Evolutionary conservation across 108 stramenopile genomes (phyloP).

Genomic region (Seminavis robusta): DNA sequence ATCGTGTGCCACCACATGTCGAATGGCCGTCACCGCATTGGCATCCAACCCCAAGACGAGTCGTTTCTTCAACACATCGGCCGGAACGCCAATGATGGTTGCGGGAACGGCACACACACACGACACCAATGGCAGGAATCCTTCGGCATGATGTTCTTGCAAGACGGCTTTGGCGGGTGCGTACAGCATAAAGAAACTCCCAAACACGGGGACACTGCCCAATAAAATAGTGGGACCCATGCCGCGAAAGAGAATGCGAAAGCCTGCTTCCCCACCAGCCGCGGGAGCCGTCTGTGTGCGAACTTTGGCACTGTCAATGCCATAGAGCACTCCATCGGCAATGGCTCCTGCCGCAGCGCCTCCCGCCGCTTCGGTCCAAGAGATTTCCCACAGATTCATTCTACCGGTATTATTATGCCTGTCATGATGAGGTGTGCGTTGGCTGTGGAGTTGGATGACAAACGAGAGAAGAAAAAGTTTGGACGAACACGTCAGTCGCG

Average conservation of each 20-base stretch:
- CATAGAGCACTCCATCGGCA: constrained; percentile 22
- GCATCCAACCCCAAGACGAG: constrained; percentile 23
- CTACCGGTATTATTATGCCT: no score
- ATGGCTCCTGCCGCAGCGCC: constrained; percentile 25
- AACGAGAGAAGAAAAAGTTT: no score
- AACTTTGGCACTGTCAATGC: constrained; percentile 19
- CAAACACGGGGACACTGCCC: constrained; percentile 26
- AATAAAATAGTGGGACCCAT: constrained; percentile 17
- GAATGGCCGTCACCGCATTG: constrained; percentile 1
- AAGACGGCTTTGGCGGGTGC: constrained; percentile 8
- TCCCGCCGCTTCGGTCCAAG: constrained; percentile 19
- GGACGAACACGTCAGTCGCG: no score
- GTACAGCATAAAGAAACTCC: constrained; percentile 24
- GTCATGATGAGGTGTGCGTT: no score
- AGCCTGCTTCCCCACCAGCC: not conserved
- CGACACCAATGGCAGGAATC: constrained; percentile 13
- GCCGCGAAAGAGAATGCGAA: constrained; percentile 24
- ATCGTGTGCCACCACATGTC: not conserved
- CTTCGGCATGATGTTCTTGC: not conserved
- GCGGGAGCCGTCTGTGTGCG: constrained; percentile 5
- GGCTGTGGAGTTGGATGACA: no score
- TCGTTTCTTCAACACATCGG: constrained; percentile 27
- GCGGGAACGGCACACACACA: constrained; percentile 20
- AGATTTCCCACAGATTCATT: constrained; percentile 9
- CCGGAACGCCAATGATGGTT: constrained; percentile 22